Evolutionary conservation across 2,329 filamentous ascomycete genomes (phyloP).

Genomic region (Leptographium procerum): DNA sequence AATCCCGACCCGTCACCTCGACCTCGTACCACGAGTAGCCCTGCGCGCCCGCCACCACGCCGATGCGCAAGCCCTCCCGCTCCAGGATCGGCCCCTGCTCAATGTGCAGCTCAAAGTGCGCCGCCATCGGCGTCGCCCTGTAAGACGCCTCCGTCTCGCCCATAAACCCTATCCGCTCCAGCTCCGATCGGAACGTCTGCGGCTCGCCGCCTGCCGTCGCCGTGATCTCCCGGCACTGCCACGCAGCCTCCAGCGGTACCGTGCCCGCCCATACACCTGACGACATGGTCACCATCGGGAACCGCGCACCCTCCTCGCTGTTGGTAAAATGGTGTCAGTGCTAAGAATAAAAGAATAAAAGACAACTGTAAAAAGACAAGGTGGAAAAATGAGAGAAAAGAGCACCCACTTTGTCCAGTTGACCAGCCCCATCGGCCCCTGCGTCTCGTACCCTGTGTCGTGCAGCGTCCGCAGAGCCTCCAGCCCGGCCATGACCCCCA

Average conservation of each 20-base stretch:
- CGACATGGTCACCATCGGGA: conserved; percentile 61
- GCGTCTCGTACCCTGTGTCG: conserved; percentile 55
- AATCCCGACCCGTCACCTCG: conserved; percentile 53
- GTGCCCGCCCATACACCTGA: conserved; percentile 67
- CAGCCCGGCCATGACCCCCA: conserved; percentile 62
- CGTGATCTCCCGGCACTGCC: conserved; percentile 47
- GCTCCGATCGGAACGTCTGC: conserved; percentile 53
- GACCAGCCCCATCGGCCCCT: conserved; percentile 61
- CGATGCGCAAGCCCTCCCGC: conserved; percentile 48
- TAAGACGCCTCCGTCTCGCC: conserved; percentile 47
- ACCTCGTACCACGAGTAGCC: conserved; percentile 65
- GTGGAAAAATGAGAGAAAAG: neutral
- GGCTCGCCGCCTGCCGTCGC: conserved; percentile 29
- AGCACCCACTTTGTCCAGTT: conserved; percentile 59
- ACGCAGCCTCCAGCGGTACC: conserved; percentile 49
- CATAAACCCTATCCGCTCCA: conserved; percentile 61
- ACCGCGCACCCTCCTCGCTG: conserved; percentile 71
- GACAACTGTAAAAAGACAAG: neutral
- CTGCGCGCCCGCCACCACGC: conserved; percentile 62
- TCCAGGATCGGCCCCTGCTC: conserved; percentile 74
- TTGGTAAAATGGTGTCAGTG: neutral
- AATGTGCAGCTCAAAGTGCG: conserved; percentile 76
- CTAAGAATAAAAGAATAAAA: neutral
- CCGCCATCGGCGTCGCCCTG: conserved; percentile 52
- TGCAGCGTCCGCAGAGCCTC: conserved; percentile 59